Base-by-base conservation (phyloP, 2,329 filamentous ascomycete genomes). In the Neonectria ditissima region DNA sequence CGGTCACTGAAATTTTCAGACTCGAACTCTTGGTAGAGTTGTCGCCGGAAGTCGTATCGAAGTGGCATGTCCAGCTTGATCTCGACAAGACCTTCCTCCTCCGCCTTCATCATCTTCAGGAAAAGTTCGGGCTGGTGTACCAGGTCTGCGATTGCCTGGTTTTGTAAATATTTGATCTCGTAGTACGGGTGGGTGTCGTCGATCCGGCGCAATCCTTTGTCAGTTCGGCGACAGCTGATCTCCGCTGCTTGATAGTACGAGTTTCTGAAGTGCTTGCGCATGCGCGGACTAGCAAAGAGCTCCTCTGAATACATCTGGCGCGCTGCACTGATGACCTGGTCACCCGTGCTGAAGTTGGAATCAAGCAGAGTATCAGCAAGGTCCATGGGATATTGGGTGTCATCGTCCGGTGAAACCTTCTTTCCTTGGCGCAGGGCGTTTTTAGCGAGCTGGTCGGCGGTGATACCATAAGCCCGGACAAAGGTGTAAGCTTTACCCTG, bases 151-250 rank as follows among this genome's bases (percentile, higher is more conserved):
- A 97, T 91, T 8, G 92, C 92, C 78, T 97, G 94, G 72, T 96
- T 94, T 68, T 93, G 89, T 20, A 99, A 85, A 73, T 99, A 99
- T 79, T 99, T 97, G 82, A 99, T 93, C 78, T 98, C 96, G 76
- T 98, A 98, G 79, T 97, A 98, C 0, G 94, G 93, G 74, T 98
- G 94, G 24, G 96, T 90, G 65, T 98, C 95, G 72, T 97, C 94
- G 70, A 99, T 98, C 74, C 93, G 92, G 61, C 92, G 92, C 56
- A 97, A 82, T 28, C 96, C 96, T 80, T 98, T 99, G 64, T 98
- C 94, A 0, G 96, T 99, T 59, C 96, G 90, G 65, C 88, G 89
- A 77, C 94, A 97, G 80, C 95, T 94, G 64, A 99, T 89, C 59
- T 92, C 87, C 24, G 94, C 93, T 69, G 90, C 90, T 74, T 90